Percentiles rank a stretch among this genome's conserved stretches.
Conservation (phyloP, 805 yeast genomes). For the Zygosaccharomyces gambellarensis region DNA sequence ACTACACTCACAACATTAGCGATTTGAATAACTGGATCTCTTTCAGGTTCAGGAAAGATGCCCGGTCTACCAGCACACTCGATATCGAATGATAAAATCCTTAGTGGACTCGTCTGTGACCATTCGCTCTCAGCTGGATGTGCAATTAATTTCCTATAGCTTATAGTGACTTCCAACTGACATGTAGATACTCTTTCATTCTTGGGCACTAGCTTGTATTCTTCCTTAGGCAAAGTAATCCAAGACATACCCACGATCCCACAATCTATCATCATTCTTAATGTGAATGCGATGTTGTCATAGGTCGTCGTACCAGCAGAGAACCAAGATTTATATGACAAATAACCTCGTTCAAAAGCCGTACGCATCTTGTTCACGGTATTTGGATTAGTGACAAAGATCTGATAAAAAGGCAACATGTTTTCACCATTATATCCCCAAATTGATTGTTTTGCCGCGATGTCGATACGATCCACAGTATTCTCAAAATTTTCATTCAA, state of each 20-base stretch:
- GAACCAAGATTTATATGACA: conserved; percentile 60
- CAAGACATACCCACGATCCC: conserved; percentile 95
- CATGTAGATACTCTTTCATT: conserved; percentile 58
- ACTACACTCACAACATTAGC: conserved; percentile 87
- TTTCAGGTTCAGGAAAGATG: conserved; percentile 89
- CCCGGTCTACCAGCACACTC: conserved; percentile 99
- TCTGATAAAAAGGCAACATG: conserved; percentile 73
- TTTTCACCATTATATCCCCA: conserved; percentile 89
- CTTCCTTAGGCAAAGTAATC: conserved; percentile 80
- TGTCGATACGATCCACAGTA: conserved; percentile 62
- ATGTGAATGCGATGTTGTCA: conserved; percentile 82
- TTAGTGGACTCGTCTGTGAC: conserved; percentile 87
- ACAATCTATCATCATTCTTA: conserved; percentile 89
- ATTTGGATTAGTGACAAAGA: conserved; percentile 61
- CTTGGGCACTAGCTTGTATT: conserved; percentile 48
- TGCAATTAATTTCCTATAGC: conserved; percentile 63
- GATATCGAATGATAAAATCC: conserved; percentile 91
- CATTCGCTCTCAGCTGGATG: conserved; percentile 92
- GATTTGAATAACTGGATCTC: conserved; percentile 93
- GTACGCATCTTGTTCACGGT: conserved; percentile 65
- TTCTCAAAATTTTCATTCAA: conserved; percentile 44
- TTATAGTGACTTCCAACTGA: conserved; percentile 75
- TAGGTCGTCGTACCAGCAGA: conserved; percentile 63
- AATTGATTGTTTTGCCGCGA: conserved; percentile 71
- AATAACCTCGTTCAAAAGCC: conserved; percentile 79